Evolutionary conservation across 2,329 filamentous ascomycete genomes (phyloP).

Genomic region (Fusarium sp.): DNA sequence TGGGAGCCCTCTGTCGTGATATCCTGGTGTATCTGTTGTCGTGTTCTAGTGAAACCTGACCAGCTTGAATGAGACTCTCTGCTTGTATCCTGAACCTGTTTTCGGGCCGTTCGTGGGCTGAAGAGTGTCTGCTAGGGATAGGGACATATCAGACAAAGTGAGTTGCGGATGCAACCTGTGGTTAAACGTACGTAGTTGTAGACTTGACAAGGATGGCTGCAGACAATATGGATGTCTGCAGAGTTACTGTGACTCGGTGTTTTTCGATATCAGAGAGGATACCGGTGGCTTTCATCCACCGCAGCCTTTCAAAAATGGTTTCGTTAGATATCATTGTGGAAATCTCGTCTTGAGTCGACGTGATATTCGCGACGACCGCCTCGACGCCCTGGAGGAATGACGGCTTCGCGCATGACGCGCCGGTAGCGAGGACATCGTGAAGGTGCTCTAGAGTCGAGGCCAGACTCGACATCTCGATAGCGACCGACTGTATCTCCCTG

Average conservation of each 20-base stretch:
- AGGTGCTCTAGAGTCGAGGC: slow-evolving; percentile 13
- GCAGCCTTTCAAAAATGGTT: background rate
- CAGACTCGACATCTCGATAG: slow-evolving; percentile 22
- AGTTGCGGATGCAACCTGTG: background rate
- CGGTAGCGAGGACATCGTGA: slow-evolving; percentile 7
- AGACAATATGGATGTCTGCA: slow-evolving; percentile 24
- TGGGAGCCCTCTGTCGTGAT: slow-evolving; percentile 18
- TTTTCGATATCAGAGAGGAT: slow-evolving; percentile 30
- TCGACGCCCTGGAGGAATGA: slow-evolving; percentile 1
- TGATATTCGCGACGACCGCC: slow-evolving; percentile 13
- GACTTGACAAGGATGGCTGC: slow-evolving; percentile 25
- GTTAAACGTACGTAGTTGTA: background rate
- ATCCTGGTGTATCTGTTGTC: slow-evolving; percentile 1
- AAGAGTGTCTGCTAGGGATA: background rate
- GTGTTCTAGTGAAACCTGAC: slow-evolving; percentile 24
- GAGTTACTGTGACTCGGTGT: slow-evolving; percentile 19
- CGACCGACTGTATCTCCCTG: slow-evolving; percentile 5
- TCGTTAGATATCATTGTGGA: background rate
- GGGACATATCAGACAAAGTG: background rate
- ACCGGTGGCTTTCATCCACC: slow-evolving; percentile 15
- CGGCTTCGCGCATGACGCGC: background rate
- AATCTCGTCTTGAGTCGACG: slow-evolving; percentile 11
- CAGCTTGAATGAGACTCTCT: slow-evolving; percentile 25
- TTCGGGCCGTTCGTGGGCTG: background rate
- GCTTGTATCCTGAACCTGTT: slow-evolving; percentile 30